Conservation (phyloP, 225 moss, liverwort and hornwort genomes). For the Bryum argenteum region DNA sequence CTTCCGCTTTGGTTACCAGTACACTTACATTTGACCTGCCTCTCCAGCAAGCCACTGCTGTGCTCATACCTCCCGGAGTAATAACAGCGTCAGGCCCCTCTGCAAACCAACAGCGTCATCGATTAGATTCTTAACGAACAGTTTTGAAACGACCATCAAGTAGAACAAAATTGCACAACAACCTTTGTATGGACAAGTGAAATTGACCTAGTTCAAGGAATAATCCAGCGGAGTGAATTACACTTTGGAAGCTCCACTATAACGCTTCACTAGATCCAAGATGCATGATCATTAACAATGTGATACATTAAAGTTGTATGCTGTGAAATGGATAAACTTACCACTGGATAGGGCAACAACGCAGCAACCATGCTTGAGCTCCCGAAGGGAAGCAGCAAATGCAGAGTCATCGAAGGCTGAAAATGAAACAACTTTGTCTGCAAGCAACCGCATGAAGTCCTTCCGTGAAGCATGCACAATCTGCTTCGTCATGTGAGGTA, state of each 20-base stretch:
- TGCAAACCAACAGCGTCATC: slow-evolving; percentile 18
- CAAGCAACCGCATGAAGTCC: slow-evolving; percentile 76
- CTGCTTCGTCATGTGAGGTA: slow-evolving; percentile 91
- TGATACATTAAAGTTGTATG: too few relatives aligned
- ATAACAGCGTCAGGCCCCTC: slow-evolving; percentile 59
- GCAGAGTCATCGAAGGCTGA: slow-evolving; percentile 58
- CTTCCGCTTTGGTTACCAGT: slow-evolving; percentile 75
- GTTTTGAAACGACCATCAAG: not conserved
- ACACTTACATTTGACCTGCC: slow-evolving; percentile 80
- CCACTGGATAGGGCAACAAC: slow-evolving; percentile 67
- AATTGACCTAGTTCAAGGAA: too few relatives aligned
- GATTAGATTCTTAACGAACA: not conserved
- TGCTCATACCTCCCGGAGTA: slow-evolving; percentile 40
- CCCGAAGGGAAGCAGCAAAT: slow-evolving; percentile 61
- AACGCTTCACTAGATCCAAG: too few relatives aligned
- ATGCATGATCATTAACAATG: too few relatives aligned
- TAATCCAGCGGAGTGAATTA: too few relatives aligned
- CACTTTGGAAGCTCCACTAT: too few relatives aligned
- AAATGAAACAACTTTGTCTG: slow-evolving; percentile 69
- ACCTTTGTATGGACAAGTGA: too few relatives aligned
- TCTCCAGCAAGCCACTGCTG: slow-evolving; percentile 83
- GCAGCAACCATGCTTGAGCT: slow-evolving; percentile 78
- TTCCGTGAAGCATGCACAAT: slow-evolving; percentile 61
- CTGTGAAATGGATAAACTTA: slow-evolving; percentile 27
- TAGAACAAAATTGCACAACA: too few relatives aligned